phyloP scores from a whole-genome alignment of 371 early-diverging fungal species.

The Mucor plumbeus region DNA sequence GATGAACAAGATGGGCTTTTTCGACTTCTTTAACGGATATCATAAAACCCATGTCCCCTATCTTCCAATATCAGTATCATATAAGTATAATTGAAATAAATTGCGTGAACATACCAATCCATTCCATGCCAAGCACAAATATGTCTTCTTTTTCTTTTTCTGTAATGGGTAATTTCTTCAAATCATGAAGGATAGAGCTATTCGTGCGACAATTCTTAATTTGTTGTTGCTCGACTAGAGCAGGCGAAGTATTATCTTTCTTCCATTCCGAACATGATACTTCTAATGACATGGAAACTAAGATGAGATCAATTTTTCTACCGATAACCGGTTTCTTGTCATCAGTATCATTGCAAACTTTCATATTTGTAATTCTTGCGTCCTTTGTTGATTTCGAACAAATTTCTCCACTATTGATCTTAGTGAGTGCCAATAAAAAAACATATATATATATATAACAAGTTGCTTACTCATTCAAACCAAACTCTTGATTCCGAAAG shows the following conservation, averaged over 20 bases:
- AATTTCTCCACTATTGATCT: not conserved
- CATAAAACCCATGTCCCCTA: slow-evolving; percentile 3
- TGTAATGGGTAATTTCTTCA: not conserved
- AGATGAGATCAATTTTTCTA: not conserved
- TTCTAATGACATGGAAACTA: not conserved
- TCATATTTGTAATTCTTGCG: not conserved
- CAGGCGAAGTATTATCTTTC: not conserved
- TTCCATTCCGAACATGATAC: not conserved
- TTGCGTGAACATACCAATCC: slow-evolving; percentile 2
- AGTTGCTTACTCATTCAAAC: not conserved
- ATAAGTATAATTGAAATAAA: not conserved
- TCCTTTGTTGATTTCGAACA: slow-evolving; percentile 10
- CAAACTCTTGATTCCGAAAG: not conserved
- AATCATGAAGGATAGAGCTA: not conserved
- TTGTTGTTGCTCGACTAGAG: not conserved
- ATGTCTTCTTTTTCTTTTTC: slow-evolving; percentile 8
- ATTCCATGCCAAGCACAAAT: slow-evolving; percentile 6
- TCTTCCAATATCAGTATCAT: not conserved
- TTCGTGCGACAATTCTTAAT: not conserved
- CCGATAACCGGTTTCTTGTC: not conserved
- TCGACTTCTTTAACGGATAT: slow-evolving; percentile 3
- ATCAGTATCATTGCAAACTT: slow-evolving; percentile 4
- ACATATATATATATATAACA: not conserved
- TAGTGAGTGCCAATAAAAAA: not conserved
- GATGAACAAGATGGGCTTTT: slow-evolving; percentile 10